phyloP scores from a whole-genome alignment of 2,329 filamentous ascomycete genomes.

The Hymenotorrendiella dingleyae region DNA sequence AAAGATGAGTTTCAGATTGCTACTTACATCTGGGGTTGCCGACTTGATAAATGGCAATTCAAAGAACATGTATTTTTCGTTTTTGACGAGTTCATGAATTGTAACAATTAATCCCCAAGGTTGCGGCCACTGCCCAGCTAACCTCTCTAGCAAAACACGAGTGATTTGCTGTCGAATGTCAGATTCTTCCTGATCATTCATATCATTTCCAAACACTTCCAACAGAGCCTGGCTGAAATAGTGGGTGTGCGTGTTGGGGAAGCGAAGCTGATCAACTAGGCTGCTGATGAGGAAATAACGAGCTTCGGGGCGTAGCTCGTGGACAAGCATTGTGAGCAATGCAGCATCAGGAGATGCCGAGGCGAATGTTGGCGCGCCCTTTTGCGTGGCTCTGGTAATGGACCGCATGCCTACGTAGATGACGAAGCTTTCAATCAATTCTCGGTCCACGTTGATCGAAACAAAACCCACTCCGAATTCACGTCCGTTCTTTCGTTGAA shows the following conservation, averaged over 20 bases:
- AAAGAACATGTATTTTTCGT: conserved; percentile 86
- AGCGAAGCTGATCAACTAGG: conserved; percentile 87
- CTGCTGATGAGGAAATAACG: conserved; percentile 80
- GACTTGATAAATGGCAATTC: conserved; percentile 88
- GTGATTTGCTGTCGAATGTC: conserved; percentile 89
- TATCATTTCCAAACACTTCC: conserved; percentile 75
- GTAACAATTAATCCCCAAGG: conserved; percentile 93
- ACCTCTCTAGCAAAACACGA: conserved; percentile 78
- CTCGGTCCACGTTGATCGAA: conserved; percentile 61
- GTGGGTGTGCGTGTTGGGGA: conserved; percentile 81
- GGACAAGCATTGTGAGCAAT: conserved; percentile 69
- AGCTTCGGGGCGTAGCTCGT: conserved; percentile 68
- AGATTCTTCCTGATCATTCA: conserved; percentile 65
- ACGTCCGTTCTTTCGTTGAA: conserved; percentile 53
- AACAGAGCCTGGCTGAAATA: conserved; percentile 87
- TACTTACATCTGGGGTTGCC: conserved; percentile 66
- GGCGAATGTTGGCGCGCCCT: conserved; percentile 59
- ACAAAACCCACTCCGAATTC: conserved; percentile 62
- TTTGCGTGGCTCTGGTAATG: conserved; percentile 51
- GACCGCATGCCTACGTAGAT: conserved; percentile 74
- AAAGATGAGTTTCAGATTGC: neutral
- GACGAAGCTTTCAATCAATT: conserved; percentile 75
- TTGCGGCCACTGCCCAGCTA: conserved; percentile 85
- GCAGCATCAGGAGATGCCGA: conserved; percentile 61
- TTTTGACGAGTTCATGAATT: conserved; percentile 84